phyloP scores from a whole-genome alignment of 2,329 filamentous ascomycete genomes.

The Thermoascus crustaceus region DNA sequence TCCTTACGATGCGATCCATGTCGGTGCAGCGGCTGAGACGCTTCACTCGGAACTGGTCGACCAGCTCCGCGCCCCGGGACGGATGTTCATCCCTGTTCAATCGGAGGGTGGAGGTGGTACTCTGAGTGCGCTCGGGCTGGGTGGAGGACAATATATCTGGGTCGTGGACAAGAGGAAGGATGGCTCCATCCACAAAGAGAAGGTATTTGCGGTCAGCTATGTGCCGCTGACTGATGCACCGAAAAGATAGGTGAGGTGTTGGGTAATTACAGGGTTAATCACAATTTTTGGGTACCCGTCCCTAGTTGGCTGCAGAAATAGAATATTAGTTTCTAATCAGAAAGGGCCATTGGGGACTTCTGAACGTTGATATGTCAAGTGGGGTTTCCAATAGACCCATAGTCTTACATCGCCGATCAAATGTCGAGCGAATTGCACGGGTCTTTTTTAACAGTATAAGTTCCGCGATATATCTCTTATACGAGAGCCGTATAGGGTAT shows the following conservation, averaged over 20 bases:
- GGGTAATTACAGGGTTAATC: no score
- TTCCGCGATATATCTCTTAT: no score
- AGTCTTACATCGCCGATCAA: no score
- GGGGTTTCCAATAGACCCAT: no score
- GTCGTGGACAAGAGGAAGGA: slow-evolving; percentile 55
- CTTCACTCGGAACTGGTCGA: slow-evolving; percentile 64
- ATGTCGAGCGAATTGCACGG: no score
- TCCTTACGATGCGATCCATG: slow-evolving; percentile 88
- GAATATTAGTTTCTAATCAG: no score
- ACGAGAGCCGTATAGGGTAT: no score
- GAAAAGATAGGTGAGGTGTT: slow-evolving; percentile 15
- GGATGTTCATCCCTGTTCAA: slow-evolving; percentile 59
- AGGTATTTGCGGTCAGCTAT: slow-evolving; percentile 55
- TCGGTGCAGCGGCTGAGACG: slow-evolving; percentile 73
- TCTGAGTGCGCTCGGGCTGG: slow-evolving; percentile 12
- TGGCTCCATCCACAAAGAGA: slow-evolving; percentile 48
- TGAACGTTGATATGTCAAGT: no score
- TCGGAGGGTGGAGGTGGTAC: slow-evolving; percentile 27
- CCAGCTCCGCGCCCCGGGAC: slow-evolving; percentile 71
- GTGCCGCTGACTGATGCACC: slow-evolving; percentile 58
- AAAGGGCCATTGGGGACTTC: no score
- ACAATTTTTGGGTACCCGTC: no score
- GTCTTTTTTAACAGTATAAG: no score
- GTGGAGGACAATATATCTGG: slow-evolving; percentile 50
- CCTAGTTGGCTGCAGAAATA: no score